These are phyloP conservation scores for Albugo candida DNA, from an alignment of 352 stramenopile species.

Conservation along the genomic window DNA sequence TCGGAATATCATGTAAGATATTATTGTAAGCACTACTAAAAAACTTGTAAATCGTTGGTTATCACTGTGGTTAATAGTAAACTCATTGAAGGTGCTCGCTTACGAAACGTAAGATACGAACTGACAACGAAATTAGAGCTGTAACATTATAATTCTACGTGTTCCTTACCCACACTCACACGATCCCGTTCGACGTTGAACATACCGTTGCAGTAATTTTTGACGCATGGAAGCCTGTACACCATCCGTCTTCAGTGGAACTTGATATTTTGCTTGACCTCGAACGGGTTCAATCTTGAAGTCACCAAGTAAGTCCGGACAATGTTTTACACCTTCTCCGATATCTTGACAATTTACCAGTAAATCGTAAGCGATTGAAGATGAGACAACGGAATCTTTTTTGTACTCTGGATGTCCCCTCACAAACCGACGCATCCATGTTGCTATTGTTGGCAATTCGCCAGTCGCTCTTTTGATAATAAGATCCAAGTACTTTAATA, in stretches of 20 bases:
- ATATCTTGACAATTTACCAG: slow-evolving; percentile 92
- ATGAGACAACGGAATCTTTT: slow-evolving; percentile 82
- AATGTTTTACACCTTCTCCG: slow-evolving; percentile 82
- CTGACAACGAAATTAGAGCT: no score
- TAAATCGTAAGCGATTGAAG: slow-evolving; percentile 84
- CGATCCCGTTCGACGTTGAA: slow-evolving; percentile 1
- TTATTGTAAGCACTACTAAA: no score
- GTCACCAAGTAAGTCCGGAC: slow-evolving; percentile 85
- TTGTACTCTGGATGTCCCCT: slow-evolving; percentile 87
- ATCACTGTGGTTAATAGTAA: no score
- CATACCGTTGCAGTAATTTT: slow-evolving; percentile 25
- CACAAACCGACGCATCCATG: slow-evolving; percentile 95
- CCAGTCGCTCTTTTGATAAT: slow-evolving; percentile 89
- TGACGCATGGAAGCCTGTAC: slow-evolving; percentile 52
- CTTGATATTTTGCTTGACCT: slow-evolving; percentile 79
- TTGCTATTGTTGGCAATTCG: slow-evolving; percentile 90
- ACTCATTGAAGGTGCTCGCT: no score
- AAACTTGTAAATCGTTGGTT: no score
- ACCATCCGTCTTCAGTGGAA: slow-evolving; percentile 82
- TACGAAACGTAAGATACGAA: no score
- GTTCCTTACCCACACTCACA: no score
- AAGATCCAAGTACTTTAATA: slow-evolving; percentile 70
- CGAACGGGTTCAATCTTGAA: slow-evolving; percentile 84
- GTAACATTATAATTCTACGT: no score
- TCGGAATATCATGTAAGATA: no score